These are phyloP conservation scores for Phoenix dactylifera DNA, from an alignment of 176 grass and related monocot species.

Conservation along the genomic window DNA sequence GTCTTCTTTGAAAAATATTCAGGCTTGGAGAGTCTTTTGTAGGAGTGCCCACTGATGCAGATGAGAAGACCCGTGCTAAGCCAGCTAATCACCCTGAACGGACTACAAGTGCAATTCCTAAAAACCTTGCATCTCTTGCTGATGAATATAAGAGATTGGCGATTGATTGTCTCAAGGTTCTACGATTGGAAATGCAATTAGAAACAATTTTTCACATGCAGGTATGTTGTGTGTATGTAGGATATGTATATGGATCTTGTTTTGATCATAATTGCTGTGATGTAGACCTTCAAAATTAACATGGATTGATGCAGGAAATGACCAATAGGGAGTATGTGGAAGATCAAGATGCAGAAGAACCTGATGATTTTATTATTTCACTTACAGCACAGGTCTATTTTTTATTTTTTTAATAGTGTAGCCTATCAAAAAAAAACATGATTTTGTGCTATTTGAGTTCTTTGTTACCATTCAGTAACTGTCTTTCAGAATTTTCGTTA, in stretches of 20 bases:
- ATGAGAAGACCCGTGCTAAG: constrained; percentile 28
- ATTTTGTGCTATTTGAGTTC: too few relatives aligned
- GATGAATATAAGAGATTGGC: constrained; percentile 81
- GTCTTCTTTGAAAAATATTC: constrained; percentile 9
- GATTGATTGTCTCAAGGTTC: constrained; percentile 84
- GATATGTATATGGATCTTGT: too few relatives aligned
- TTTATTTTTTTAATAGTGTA: constrained; percentile 7
- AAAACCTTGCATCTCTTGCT: constrained; percentile 66
- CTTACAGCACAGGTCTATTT: constrained; percentile 68
- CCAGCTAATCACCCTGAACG: constrained; percentile 39
- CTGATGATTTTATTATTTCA: constrained; percentile 98
- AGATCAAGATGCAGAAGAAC: constrained; percentile 99
- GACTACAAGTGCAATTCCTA: constrained; percentile 62
- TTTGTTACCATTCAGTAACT: too few relatives aligned
- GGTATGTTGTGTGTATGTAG: constrained; percentile 25
- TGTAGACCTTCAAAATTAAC: neutral
- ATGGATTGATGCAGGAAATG: constrained; percentile 67
- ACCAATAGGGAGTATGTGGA: constrained; percentile 81
- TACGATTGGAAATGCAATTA: constrained; percentile 93
- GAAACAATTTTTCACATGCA: constrained; percentile 95
- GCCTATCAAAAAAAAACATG: too few relatives aligned
- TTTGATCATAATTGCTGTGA: too few relatives aligned
- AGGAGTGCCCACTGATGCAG: constrained; percentile 22
- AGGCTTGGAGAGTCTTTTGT: constrained; percentile 81
- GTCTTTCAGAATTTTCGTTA: too few relatives aligned